Evolutionary conservation across 2,329 filamentous ascomycete species (phyloP).

Genomic region (Verticillium isaacii): DNA sequence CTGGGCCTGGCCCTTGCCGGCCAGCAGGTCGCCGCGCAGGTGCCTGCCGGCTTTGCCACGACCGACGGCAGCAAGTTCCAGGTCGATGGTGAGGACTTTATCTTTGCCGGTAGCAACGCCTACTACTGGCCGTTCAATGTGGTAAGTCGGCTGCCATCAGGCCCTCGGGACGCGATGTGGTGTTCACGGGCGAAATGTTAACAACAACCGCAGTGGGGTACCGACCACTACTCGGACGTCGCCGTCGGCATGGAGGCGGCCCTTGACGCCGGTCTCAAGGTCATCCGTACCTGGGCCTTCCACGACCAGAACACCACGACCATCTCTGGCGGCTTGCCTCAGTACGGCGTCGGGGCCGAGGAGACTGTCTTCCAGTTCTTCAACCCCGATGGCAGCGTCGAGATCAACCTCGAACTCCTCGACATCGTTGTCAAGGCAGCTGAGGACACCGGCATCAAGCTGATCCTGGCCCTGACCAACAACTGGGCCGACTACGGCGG

Average conservation of each 20-base stretch:
- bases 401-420: slow-evolving; percentile 33
- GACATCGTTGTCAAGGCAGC: slow-evolving; percentile 48
- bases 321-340: slow-evolving; percentile 37
- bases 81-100: slow-evolving; percentile 49
- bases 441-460: slow-evolving; percentile 42
- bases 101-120: slow-evolving; percentile 53
- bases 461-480: slow-evolving; percentile 50
- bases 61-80: slow-evolving; percentile 38
- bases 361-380: slow-evolving; percentile 39
- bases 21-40: not conserved
- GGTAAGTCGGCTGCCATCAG: slow-evolving; percentile 23
- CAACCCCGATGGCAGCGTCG: not conserved
- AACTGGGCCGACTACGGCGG: slow-evolving; percentile 57
- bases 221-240: slow-evolving; percentile 32
- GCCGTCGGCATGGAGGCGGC: slow-evolving; percentile 39
- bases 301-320: slow-evolving; percentile 51
- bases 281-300: slow-evolving; percentile 54
- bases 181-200: not conserved
- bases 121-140: slow-evolving; percentile 52
- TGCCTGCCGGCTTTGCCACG: slow-evolving; percentile 1
- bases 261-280: slow-evolving; percentile 42
- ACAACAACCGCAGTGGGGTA: slow-evolving; percentile 24
- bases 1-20: not conserved
- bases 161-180: too few species aligned
- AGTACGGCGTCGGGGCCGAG: slow-evolving; percentile 45